Conservation (phyloP, 2,329 filamentous ascomycete genomes). For the Penicillium verrucosum region DNA sequence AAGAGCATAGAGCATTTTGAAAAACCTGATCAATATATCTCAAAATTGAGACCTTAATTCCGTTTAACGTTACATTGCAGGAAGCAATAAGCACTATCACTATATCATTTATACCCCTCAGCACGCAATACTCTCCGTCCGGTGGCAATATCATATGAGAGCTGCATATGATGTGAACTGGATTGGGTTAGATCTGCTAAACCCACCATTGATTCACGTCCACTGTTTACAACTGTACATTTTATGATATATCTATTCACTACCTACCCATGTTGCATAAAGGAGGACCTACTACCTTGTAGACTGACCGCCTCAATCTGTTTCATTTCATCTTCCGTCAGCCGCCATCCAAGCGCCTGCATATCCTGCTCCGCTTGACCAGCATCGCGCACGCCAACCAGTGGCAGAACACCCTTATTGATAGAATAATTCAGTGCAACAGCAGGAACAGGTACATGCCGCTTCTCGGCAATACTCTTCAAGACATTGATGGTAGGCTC, state of each 20-base stretch:
- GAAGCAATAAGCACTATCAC: too few species aligned
- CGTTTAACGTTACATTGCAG: too few species aligned
- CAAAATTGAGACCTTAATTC: too few species aligned
- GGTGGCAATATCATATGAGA: too few species aligned
- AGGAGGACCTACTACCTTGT: constrained; percentile 37
- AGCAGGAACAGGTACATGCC: constrained; percentile 34
- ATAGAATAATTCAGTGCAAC: constrained; percentile 48
- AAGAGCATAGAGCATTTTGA: too few species aligned
- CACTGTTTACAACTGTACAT: background rate
- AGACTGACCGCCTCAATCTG: constrained; percentile 43
- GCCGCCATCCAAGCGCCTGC: constrained; percentile 42
- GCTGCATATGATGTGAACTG: too few species aligned
- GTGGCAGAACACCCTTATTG: constrained; percentile 44
- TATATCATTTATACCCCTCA: too few species aligned
- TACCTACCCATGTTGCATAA: constrained; percentile 46
- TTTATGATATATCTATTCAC: background rate
- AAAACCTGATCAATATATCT: too few species aligned
- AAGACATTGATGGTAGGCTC: constrained; percentile 39
- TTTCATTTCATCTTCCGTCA: constrained; percentile 42
- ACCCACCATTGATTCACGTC: background rate
- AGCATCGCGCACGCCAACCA: constrained; percentile 42
- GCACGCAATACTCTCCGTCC: too few species aligned
- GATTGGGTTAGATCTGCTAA: too few species aligned
- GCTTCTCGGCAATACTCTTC: constrained; percentile 36
- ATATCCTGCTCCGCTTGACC: constrained; percentile 43